phyloP scores from a whole-genome alignment of 2,329 filamentous ascomycete genomes.

The Leptographium galeiforme region DNA sequence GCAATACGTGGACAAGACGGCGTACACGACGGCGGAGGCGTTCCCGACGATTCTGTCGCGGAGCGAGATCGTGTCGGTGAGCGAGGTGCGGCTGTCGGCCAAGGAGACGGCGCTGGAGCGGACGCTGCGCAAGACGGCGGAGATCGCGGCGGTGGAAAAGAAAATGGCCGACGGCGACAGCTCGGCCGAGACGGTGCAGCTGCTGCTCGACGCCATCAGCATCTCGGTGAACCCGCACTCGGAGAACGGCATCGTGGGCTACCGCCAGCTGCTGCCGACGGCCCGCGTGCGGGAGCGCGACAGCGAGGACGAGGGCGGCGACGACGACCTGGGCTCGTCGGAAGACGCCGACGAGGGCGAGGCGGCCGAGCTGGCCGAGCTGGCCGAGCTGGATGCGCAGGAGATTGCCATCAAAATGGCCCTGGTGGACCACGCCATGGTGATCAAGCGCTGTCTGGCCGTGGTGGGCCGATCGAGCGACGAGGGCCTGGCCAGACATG shows the following conservation, averaged over 20 bases:
- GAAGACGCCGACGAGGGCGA: slow-evolving; percentile 27
- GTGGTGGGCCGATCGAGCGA: slow-evolving; percentile 52
- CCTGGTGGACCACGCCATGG: slow-evolving; percentile 76
- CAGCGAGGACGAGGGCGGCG: slow-evolving; percentile 23
- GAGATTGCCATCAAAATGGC: slow-evolving; percentile 74
- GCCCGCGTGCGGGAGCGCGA: slow-evolving; percentile 19
- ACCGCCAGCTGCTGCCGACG: slow-evolving; percentile 59
- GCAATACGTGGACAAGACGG: slow-evolving; percentile 68
- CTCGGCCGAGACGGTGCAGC: slow-evolving; percentile 46
- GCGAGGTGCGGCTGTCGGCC: slow-evolving; percentile 54
- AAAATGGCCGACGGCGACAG: slow-evolving; percentile 55
- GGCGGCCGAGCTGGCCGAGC: slow-evolving; percentile 28
- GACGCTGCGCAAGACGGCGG: slow-evolving; percentile 79
- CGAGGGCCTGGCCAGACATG: slow-evolving; percentile 39
- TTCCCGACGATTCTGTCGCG: slow-evolving; percentile 86
- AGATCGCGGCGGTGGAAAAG: slow-evolving; percentile 65
- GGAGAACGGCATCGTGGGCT: slow-evolving; percentile 65
- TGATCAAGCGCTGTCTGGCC: slow-evolving; percentile 68
- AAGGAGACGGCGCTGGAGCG: slow-evolving; percentile 84
- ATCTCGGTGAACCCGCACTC: slow-evolving; percentile 63
- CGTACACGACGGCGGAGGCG: slow-evolving; percentile 71
- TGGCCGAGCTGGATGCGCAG: slow-evolving; percentile 34
- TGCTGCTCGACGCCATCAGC: slow-evolving; percentile 62
- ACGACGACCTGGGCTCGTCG: slow-evolving; percentile 29
- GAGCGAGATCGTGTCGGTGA: slow-evolving; percentile 64